Evolutionary conservation across 495 filamentous ascomycete species (phyloP), one percentile per base, ranked within the genome.

Genomic region (Aspergillus saccharolyticus): DNA sequence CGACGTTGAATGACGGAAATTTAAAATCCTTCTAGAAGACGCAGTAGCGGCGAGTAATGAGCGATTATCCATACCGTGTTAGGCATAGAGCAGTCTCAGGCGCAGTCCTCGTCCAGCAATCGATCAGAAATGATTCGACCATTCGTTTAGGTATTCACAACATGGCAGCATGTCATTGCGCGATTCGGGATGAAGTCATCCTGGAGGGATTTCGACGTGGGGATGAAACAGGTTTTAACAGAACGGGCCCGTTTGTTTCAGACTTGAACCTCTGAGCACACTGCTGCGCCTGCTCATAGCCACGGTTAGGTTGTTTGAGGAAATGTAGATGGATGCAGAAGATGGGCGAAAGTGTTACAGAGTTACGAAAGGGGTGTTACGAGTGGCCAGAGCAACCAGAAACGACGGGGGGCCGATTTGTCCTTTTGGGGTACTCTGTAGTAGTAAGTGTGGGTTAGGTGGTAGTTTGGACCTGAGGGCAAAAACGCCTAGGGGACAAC

Each of bases 251-350:
- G 48, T 58, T n/a, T 60, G 63, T 61, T 63, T 62, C 51, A 59
- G 52, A 48, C 22, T 10, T 19, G 58, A 45, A n/a, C 53, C 51
- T 58, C 54, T 58, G 61, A 39, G 33, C 33, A 57, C 64, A 58
- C 57, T 49, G 55, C 64, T 66, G 62, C 65, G 65, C 61, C 65
- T 54, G 56, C 42, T 42, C 65, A 64, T 68, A 59, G 65, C 65
- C 65, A 63, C 64, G 46, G 48, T 45, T 49, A 18, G 39, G 43
- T n/a, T 48, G 47, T 51, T 57, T 42, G 47, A 47, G 51, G 19
- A 51, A 20, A 33, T 39, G 33, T 39, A 12, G 6, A 39, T 39
- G 4, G 33, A 39, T 39, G 33, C 33, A 39, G 33, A 5, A 39
- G 10, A 39, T 39, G 33, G 33, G 33, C 33, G 33, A 39, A 39